Conservation (phyloP, 176 grass and related monocot species). For the Elymus sibiricus region DNA sequence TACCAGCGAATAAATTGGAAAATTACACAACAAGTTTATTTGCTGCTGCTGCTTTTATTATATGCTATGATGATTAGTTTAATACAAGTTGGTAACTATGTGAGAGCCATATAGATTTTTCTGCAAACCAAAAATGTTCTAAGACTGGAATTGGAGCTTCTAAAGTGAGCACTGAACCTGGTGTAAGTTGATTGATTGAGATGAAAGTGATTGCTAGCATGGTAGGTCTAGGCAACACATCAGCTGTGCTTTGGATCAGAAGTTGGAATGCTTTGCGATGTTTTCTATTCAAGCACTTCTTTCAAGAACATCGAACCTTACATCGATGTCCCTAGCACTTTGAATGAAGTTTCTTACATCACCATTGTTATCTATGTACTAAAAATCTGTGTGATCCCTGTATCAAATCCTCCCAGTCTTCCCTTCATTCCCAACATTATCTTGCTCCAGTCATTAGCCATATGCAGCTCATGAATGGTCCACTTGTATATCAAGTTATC, state of each 20-base stretch:
- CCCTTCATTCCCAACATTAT: not conserved
- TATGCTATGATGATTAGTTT: not conserved
- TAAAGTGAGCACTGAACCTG: not conserved
- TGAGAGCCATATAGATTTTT: not conserved
- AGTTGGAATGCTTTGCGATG: not conserved
- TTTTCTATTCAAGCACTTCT: not conserved
- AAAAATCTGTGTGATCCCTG: too few species aligned
- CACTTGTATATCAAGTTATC: conserved; percentile 1
- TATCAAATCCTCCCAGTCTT: not conserved
- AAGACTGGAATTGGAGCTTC: not conserved
- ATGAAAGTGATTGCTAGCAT: not conserved
- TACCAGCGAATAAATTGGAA: not conserved
- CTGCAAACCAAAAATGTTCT: not conserved
- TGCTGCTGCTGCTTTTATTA: not conserved
- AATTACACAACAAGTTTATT: not conserved
- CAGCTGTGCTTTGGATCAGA: not conserved
- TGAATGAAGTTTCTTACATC: not conserved
- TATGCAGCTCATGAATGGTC: not conserved
- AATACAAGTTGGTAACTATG: not conserved
- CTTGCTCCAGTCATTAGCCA: not conserved
- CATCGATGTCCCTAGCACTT: not conserved
- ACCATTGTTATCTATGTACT: not conserved
- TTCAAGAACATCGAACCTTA: not conserved
- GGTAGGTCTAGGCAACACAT: not conserved
- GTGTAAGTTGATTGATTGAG: not conserved